Evolutionary conservation across 768 basidiomycete genomes (phyloP).

Genomic region (Strobilomyces confusus): DNA sequence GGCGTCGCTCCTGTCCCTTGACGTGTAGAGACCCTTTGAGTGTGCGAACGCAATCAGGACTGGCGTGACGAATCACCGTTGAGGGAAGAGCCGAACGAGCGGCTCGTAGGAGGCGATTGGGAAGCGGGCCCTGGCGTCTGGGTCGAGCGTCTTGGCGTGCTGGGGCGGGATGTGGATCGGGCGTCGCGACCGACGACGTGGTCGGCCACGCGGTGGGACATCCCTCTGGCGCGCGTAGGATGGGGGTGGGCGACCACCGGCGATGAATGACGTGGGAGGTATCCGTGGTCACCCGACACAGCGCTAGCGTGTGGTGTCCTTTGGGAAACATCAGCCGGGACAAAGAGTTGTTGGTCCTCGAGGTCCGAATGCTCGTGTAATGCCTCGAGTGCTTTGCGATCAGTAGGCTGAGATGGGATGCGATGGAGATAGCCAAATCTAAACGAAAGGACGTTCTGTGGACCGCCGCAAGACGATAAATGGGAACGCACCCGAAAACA

Average conservation of each 20-base stretch:
- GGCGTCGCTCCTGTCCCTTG: constrained; percentile 30
- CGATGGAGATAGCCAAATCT: constrained; percentile 92
- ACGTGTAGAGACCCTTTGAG: constrained; percentile 31
- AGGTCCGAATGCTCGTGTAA: constrained; percentile 49
- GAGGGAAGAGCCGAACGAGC: constrained; percentile 37
- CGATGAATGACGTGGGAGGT: constrained; percentile 8
- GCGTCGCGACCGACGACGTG: constrained; percentile 13
- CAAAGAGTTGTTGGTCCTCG: constrained; percentile 65
- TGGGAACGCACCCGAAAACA: constrained; percentile 76
- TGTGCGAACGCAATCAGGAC: constrained; percentile 36
- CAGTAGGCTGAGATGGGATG: constrained; percentile 74
- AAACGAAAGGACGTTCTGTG: constrained; percentile 6
- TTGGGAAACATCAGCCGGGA: constrained; percentile 56
- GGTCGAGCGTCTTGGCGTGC: constrained; percentile 25
- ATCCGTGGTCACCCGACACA: constrained; percentile 5
- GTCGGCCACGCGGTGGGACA: constrained; percentile 12
- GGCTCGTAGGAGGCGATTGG: constrained; percentile 30
- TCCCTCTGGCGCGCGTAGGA: constrained; percentile 23
- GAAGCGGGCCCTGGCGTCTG: constrained; percentile 28
- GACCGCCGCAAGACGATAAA: background rate
- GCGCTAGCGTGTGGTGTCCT: constrained; percentile 1
- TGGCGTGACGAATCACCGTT: constrained; percentile 47
- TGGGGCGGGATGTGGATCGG: constrained; percentile 24
- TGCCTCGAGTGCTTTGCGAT: constrained; percentile 55
- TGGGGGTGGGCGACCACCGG: constrained; percentile 28